A percentile compares a stretch with the other conserved stretches of the same genome.
phyloP scores from a whole-genome alignment of 2,329 filamentous ascomycete species.

The Pestalotiopsis sp. region DNA sequence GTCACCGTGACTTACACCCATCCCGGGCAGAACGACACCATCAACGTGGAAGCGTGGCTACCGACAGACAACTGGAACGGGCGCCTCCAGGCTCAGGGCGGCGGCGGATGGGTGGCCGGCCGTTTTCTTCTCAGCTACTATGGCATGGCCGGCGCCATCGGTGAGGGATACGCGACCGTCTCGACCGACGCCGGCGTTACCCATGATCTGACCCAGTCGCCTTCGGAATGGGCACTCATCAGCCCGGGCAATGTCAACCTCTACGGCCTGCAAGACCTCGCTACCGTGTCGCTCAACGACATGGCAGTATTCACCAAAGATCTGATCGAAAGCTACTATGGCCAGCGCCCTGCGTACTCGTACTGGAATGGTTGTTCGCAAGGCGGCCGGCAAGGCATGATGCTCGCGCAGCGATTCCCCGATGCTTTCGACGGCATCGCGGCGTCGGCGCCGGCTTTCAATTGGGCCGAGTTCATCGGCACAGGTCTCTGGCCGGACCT shows the following conservation, averaged over 20 bases:
- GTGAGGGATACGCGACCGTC: slow-evolving; percentile 28
- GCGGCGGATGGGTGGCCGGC: slow-evolving; percentile 32
- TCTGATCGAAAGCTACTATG: slow-evolving; percentile 35
- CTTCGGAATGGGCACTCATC: slow-evolving; percentile 17
- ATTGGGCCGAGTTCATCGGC: slow-evolving; percentile 18
- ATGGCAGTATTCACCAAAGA: background rate
- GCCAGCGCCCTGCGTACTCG: slow-evolving; percentile 39
- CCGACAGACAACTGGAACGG: slow-evolving; percentile 28
- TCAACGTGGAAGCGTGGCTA: background rate
- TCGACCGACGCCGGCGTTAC: slow-evolving; percentile 28
- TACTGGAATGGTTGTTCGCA: slow-evolving; percentile 57
- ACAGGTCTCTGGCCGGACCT: background rate
- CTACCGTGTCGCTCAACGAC: slow-evolving; percentile 27
- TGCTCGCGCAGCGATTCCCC: slow-evolving; percentile 53
- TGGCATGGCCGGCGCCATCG: slow-evolving; percentile 22
- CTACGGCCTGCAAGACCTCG: slow-evolving; percentile 28
- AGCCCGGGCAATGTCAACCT: slow-evolving; percentile 28
- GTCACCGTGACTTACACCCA: slow-evolving; percentile 5
- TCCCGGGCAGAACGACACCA: slow-evolving; percentile 6
- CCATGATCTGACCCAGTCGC: slow-evolving; percentile 9
- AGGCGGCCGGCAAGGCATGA: slow-evolving; percentile 57
- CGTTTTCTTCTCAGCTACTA: slow-evolving; percentile 18
- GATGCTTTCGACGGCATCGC: slow-evolving; percentile 57
- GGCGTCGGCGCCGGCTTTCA: slow-evolving; percentile 45
- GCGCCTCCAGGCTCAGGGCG: slow-evolving; percentile 32